Base-by-base conservation (phyloP, 257 asterid species). In the Solanum chilense region DNA sequence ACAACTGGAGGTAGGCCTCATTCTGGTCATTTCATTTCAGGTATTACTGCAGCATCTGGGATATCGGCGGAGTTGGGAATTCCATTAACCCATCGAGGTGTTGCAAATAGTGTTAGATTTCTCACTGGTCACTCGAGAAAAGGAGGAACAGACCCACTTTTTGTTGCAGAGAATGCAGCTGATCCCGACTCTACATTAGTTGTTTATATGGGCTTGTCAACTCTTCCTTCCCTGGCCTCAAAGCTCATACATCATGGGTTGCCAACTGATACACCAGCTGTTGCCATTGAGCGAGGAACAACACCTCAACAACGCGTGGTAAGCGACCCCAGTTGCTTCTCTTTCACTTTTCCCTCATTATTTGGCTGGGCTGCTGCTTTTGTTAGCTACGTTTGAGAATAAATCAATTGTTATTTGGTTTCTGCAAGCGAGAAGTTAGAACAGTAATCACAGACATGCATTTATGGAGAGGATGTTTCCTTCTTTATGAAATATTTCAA, bases 31-130 rank as follows among this genome's bases (percentile, higher is more conserved):
- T 85, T 31, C 86, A 25, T 78, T 88, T 66, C 94, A 97, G 99
- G 99, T 78, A 97, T 97, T 87, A 97, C 99, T 15, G 97, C 99
- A 87, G 99, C 99, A 87, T 96, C 99, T 25, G 99, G 99, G 86
- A 97, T 97, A 90, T 98, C 99, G 12, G 99, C 99, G 8, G 99
- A 97, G 90, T 82, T 97, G 66, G 99, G 99, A 76, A 95, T 97
- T 78, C 99, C 99, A 6, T 91, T 96, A 91, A 97, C 99, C 47
- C 99, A 97, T 87, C 98, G 99, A 81, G 99, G 99, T 41, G 93
- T 97, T 33, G 97, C 99, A 80, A 97, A 86, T 69, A 94, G 99
- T 78, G 99, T 97, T 45, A 91, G 97, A 82, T 94, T 97, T 91
- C 92, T 97, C 23, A 95, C 99, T 7, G 99, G 99, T 20, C 99